Evolutionary conservation across 2,329 filamentous ascomycete genomes (phyloP).

Genomic region (Calonectria hawksworthii): DNA sequence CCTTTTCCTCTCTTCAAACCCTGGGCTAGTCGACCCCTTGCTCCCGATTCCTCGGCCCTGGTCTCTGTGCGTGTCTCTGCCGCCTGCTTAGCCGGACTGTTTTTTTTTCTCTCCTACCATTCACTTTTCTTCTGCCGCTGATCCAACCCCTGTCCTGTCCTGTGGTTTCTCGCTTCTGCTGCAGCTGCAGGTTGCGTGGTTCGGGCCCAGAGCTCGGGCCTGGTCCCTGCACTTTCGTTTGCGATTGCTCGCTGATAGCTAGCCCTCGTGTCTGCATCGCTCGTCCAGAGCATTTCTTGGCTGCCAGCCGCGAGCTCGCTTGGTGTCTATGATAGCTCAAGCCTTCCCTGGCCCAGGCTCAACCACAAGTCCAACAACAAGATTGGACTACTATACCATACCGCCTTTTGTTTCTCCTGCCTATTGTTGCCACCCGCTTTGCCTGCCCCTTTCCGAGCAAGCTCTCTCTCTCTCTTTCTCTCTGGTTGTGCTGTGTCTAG

Average conservation of each 20-base stretch:
- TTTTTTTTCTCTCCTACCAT: background rate
- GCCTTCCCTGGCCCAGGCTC: background rate
- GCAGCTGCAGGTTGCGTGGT: slow-evolving; percentile 1
- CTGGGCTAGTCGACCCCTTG: background rate
- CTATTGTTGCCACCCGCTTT: background rate
- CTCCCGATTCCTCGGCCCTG: slow-evolving; percentile 10
- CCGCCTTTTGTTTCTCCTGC: slow-evolving; percentile 4
- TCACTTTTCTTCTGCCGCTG: background rate
- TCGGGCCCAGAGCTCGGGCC: slow-evolving; percentile 17
- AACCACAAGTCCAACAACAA: background rate
- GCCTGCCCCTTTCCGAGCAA: background rate
- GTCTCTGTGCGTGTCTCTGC: background rate
- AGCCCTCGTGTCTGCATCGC: slow-evolving; percentile 25
- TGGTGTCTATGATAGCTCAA: slow-evolving; percentile 11
- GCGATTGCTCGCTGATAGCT: slow-evolving; percentile 13
- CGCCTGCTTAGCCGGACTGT: background rate
- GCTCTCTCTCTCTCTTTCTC: background rate
- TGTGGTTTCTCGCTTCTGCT: slow-evolving; percentile 15
- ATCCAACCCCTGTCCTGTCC: slow-evolving; percentile 6
- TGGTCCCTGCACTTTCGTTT: background rate
- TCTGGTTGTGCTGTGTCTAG: background rate
- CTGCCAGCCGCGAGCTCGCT: background rate
- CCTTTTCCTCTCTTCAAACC: background rate
- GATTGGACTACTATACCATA: slow-evolving; percentile 1
- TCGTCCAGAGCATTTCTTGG: slow-evolving; percentile 16